These are phyloP conservation scores for Coprinopsis sp. DNA, from an alignment of 768 basidiomycete species.

Conservation along the genomic window DNA sequence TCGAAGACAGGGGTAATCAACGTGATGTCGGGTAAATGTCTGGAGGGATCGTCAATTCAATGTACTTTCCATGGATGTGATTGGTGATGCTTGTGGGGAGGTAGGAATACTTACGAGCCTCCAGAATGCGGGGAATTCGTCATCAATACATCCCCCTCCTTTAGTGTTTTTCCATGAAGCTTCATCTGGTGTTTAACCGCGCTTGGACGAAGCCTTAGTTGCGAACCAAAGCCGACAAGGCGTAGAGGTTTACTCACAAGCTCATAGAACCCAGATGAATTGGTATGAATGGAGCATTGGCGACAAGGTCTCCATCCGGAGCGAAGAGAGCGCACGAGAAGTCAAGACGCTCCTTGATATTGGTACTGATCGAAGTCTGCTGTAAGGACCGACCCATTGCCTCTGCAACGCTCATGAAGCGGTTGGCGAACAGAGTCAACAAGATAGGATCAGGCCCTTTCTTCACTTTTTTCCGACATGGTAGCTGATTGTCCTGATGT, in stretches of 20 bases:
- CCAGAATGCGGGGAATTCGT: slow-evolving; percentile 88
- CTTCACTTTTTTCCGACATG: slow-evolving; percentile 12
- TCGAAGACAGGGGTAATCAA: slow-evolving; percentile 91
- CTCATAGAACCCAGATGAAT: slow-evolving; percentile 88
- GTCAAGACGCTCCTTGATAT: slow-evolving; percentile 94
- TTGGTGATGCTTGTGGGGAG: not conserved
- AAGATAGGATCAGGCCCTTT: slow-evolving; percentile 78
- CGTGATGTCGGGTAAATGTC: slow-evolving; percentile 73
- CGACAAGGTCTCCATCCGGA: slow-evolving; percentile 90
- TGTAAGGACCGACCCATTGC: slow-evolving; percentile 91
- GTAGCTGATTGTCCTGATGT: slow-evolving; percentile 11
- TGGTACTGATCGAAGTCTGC: slow-evolving; percentile 89
- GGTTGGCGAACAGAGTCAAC: slow-evolving; percentile 88
- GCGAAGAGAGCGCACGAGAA: slow-evolving; percentile 94
- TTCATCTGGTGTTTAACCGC: slow-evolving; percentile 91
- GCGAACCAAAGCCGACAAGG: too few relatives aligned
- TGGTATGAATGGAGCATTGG: slow-evolving; percentile 90
- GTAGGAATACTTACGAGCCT: slow-evolving; percentile 61
- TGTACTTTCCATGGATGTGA: not conserved
- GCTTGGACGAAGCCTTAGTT: slow-evolving; percentile 31
- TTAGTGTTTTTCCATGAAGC: slow-evolving; percentile 60
- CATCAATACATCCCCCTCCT: slow-evolving; percentile 91
- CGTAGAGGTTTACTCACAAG: slow-evolving; percentile 51
- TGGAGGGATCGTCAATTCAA: too few relatives aligned
- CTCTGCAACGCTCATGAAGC: slow-evolving; percentile 97